Conservation (phyloP, 805 yeast genomes). For the Cyberlindnera misumaiensis region DNA sequence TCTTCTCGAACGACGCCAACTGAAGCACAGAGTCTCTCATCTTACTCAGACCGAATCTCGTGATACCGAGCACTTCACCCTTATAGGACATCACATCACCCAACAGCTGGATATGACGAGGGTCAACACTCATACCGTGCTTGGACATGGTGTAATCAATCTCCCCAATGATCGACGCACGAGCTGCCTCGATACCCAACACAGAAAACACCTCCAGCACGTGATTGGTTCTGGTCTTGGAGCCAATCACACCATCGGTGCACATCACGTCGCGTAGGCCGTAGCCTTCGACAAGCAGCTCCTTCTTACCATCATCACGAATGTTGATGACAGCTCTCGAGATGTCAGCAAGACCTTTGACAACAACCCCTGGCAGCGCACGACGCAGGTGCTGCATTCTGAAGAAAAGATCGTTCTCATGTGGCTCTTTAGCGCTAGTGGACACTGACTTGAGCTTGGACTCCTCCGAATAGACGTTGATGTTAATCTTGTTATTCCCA, state of each 20-base stretch:
- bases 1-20: constrained; percentile 94
- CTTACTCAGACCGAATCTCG: constrained; percentile 95
- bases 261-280: constrained; percentile 95
- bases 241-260: constrained; percentile 92
- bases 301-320: constrained; percentile 78
- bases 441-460: constrained; percentile 35
- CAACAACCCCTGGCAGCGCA: constrained; percentile 78
- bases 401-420: constrained; percentile 58
- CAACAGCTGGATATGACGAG: constrained; percentile 94
- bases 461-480: constrained; percentile 45
- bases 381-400: constrained; percentile 87
- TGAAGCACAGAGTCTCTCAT: constrained; percentile 98
- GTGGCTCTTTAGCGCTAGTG: constrained; percentile 32
- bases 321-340: constrained; percentile 96
- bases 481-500: constrained; percentile 61
- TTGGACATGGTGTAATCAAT: constrained; percentile 97
- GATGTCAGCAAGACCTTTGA: constrained; percentile 87
- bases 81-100: constrained; percentile 99
- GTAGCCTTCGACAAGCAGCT: constrained; percentile 93
- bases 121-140: constrained; percentile 99
- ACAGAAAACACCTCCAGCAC: constrained; percentile 83
- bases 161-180: constrained; percentile 87
- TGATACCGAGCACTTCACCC: constrained; percentile 97
- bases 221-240: constrained; percentile 85
- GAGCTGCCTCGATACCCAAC: constrained; percentile 96